Conservation (phyloP, 495 filamentous ascomycete species). For the Penicillium simplicissimum region DNA sequence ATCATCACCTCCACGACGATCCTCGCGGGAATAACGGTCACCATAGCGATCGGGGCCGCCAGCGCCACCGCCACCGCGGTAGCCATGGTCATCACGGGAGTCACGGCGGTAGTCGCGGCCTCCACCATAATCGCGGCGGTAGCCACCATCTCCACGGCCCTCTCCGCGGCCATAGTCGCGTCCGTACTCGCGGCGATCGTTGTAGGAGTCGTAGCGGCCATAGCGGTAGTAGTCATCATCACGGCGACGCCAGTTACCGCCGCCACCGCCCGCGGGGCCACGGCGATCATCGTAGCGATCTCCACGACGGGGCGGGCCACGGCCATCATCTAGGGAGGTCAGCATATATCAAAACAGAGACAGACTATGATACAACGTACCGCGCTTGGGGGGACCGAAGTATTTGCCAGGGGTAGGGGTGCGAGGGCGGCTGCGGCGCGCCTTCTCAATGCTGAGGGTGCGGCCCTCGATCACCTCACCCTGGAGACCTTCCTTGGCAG, state of each 20-base stretch:
- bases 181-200: slow-evolving; percentile 47
- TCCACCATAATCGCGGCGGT: slow-evolving; percentile 46
- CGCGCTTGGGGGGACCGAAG: slow-evolving; percentile 97
- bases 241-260: slow-evolving; percentile 45
- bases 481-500: slow-evolving; percentile 93
- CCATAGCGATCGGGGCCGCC: slow-evolving; percentile 64
- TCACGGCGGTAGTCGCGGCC: slow-evolving; percentile 56
- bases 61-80: slow-evolving; percentile 54
- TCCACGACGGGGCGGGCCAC: slow-evolving; percentile 43
- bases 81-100: slow-evolving; percentile 52
- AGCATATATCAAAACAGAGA: slow-evolving; percentile 1
- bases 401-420: slow-evolving; percentile 99
- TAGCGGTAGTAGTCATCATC: slow-evolving; percentile 56
- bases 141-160: slow-evolving; percentile 42
- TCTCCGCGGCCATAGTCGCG: slow-evolving; percentile 44
- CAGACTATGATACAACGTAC: slow-evolving; percentile 51
- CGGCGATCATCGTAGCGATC: slow-evolving; percentile 59
- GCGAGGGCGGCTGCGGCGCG: slow-evolving; percentile 87
- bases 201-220: slow-evolving; percentile 53
- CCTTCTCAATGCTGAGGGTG: slow-evolving; percentile 98
- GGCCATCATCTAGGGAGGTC: slow-evolving; percentile 54
- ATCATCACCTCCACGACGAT: slow-evolving; percentile 50
- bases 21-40: slow-evolving; percentile 68
- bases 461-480: slow-evolving; percentile 94
- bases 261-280: slow-evolving; percentile 51